Conservation (phyloP, 257 asterid species). For the Penstemon newberryi region DNA sequence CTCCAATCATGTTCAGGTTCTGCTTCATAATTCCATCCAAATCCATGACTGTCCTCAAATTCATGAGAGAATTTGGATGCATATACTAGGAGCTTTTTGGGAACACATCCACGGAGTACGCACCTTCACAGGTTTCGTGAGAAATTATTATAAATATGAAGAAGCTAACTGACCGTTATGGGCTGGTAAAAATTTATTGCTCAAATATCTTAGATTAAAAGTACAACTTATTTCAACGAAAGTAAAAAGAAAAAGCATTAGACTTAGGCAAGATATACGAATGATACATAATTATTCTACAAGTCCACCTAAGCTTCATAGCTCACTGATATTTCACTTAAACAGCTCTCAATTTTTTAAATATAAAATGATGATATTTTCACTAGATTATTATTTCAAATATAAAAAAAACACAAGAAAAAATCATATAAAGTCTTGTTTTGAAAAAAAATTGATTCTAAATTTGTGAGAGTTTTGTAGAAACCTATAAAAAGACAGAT, state of each 20-base stretch:
- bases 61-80: constrained; percentile 94
- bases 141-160: constrained; percentile 26
- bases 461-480: background rate
- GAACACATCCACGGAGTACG: constrained; percentile 98
- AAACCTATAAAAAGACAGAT: background rate
- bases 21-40: constrained; percentile 85
- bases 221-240: background rate
- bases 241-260: constrained; percentile 2
- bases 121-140: constrained; percentile 59
- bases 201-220: constrained; percentile 10
- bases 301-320: constrained; percentile 10
- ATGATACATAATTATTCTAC: constrained; percentile 17
- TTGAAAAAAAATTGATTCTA: constrained; percentile 3
- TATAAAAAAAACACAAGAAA: background rate
- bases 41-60: constrained; percentile 88
- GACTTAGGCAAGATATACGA: background rate
- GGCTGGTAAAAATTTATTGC: constrained; percentile 12
- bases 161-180: constrained; percentile 12
- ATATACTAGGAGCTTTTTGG: constrained; percentile 87
- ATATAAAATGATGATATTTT: background rate
- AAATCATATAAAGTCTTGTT: background rate
- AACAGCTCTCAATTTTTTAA: background rate
- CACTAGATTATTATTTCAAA: constrained; percentile 2
- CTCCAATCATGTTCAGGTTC: constrained; percentile 96
- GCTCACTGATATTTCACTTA: constrained; percentile 7